phyloP scores from a whole-genome alignment of 1,284 basidiomycete species.

The Ustilago nuda region DNA sequence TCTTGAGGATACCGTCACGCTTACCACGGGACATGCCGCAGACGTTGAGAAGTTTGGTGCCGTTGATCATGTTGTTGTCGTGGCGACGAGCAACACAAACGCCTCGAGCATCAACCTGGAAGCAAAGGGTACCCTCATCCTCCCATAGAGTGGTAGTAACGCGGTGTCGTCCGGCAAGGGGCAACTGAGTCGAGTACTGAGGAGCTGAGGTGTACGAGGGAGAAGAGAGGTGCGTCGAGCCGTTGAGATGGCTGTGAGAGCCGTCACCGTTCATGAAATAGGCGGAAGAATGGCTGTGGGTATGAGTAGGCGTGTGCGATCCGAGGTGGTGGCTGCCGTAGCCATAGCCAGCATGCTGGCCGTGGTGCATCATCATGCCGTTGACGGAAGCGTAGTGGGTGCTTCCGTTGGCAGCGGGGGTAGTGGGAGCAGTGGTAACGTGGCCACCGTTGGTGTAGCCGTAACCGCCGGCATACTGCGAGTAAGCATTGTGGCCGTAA shows the following conservation, averaged over 20 bases:
- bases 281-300: constrained; percentile 48
- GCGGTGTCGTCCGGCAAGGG: constrained; percentile 65
- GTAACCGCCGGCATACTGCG: constrained; percentile 52
- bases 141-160: constrained; percentile 69
- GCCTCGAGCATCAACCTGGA: constrained; percentile 68
- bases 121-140: constrained; percentile 68
- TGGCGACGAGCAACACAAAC: constrained; percentile 68
- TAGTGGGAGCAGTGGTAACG: constrained; percentile 47
- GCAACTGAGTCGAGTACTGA: constrained; percentile 65
- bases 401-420: constrained; percentile 42
- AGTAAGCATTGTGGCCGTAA: constrained; percentile 54
- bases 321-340: constrained; percentile 51
- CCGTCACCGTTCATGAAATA: constrained; percentile 56
- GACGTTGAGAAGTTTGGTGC: constrained; percentile 68
- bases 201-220: constrained; percentile 61
- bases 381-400: constrained; percentile 47
- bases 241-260: constrained; percentile 52
- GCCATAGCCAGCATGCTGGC: constrained; percentile 50
- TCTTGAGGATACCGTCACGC: constrained; percentile 68
- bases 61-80: constrained; percentile 70
- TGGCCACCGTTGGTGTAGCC: constrained; percentile 52
- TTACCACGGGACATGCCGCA: constrained; percentile 69
- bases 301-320: constrained; percentile 51
- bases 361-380: constrained; percentile 59
- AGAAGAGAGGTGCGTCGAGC: constrained; percentile 50